These are phyloP conservation scores for Bolboschoenus planiculmis DNA, from an alignment of 176 grass and related monocot genomes.

Conservation along the genomic window DNA sequence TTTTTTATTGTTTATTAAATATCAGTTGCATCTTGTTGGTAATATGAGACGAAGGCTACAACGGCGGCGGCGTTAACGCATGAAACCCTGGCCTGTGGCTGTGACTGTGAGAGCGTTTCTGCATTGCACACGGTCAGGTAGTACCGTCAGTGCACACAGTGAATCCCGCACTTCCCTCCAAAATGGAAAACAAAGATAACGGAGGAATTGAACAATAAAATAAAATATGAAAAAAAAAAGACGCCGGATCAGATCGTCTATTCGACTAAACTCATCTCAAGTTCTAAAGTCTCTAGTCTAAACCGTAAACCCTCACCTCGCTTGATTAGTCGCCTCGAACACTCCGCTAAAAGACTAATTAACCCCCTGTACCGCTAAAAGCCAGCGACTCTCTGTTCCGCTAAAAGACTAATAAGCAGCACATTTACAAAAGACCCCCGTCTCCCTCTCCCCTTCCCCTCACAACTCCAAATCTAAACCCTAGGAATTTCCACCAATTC, in stretches of 20 bases:
- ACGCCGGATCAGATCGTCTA: too few species aligned
- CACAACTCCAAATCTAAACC: not conserved
- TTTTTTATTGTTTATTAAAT: not conserved
- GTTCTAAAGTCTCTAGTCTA: too few species aligned
- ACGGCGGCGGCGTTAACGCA: too few species aligned
- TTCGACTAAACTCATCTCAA: too few species aligned
- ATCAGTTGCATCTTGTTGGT: not conserved
- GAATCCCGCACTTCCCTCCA: too few species aligned
- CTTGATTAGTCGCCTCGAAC: not conserved
- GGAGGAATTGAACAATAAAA: not conserved
- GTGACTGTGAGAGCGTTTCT: too few species aligned
- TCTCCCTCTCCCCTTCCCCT: not conserved
- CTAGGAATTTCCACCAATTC: too few species aligned
- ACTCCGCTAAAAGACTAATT: not conserved
- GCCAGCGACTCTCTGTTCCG: not conserved
- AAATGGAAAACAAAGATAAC: too few species aligned
- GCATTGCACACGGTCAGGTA: not conserved
- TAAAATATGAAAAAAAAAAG: too few species aligned
- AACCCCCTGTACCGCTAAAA: not conserved
- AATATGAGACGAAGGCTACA: too few species aligned
- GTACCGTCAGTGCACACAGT: not conserved
- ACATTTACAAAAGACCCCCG: not conserved
- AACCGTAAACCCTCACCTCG: not conserved
- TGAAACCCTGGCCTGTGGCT: too few species aligned
- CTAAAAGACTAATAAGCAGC: not conserved